Evolutionary conservation across 495 filamentous ascomycete genomes (phyloP).

Genomic region (Podospora pseudoanserina): DNA sequence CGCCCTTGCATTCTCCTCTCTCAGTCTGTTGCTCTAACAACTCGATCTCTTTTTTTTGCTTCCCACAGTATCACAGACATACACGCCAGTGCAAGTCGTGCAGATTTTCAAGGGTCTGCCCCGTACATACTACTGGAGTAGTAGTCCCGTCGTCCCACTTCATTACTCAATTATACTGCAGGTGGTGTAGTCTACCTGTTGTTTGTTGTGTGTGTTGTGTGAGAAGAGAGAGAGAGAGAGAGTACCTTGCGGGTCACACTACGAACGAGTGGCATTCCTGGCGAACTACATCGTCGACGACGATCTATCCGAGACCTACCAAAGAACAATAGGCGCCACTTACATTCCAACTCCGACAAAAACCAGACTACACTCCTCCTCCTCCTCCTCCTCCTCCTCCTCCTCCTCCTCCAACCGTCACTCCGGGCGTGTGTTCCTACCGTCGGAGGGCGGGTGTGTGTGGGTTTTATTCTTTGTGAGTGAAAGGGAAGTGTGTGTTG

Average conservation of each 20-base stretch:
- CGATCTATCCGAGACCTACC: neutral
- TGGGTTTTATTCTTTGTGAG: neutral
- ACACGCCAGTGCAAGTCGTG: too few relatives aligned
- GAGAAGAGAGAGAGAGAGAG: neutral
- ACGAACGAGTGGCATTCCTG: too few relatives aligned
- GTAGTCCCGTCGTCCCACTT: too few relatives aligned
- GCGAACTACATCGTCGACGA: too few relatives aligned
- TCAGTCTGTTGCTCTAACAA: neutral
- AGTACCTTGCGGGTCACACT: neutral
- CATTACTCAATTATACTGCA: too few relatives aligned
- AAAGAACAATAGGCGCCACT: neutral
- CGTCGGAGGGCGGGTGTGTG: neutral
- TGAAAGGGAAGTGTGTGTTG: neutral
- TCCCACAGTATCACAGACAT: neutral
- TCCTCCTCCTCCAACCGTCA: neutral
- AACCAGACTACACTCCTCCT: neutral
- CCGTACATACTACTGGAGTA: too few relatives aligned
- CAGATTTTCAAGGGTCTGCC: too few relatives aligned
- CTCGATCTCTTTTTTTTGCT: neutral
- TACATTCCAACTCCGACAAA: neutral
- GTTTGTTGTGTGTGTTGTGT: neutral
- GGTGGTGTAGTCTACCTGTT: neutral
- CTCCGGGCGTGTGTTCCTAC: neutral
- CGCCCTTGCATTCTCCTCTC: conserved; percentile 5
- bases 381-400: too few relatives aligned